phyloP scores from a whole-genome alignment of 805 yeast genomes.

The Priceomyces fermenticarens region DNA sequence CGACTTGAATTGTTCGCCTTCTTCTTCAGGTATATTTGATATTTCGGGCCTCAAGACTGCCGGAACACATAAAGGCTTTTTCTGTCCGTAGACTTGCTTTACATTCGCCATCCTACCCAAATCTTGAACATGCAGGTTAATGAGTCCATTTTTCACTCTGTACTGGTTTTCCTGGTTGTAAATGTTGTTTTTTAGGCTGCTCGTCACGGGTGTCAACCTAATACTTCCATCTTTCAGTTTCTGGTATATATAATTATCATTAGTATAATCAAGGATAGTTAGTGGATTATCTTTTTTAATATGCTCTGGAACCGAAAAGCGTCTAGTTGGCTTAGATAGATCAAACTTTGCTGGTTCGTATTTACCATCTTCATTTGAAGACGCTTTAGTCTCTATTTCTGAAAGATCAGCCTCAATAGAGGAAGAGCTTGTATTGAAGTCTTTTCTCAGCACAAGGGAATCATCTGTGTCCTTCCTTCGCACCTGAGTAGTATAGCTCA shows the following conservation, averaged over 20 bases:
- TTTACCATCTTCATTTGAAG: constrained; percentile 4
- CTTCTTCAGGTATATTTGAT: not conserved
- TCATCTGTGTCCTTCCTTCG: constrained; percentile 1
- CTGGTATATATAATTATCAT: constrained; percentile 20
- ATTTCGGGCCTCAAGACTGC: constrained; percentile 47
- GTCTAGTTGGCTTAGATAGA: constrained; percentile 35
- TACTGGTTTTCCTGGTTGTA: constrained; percentile 15
- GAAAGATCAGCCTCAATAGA: constrained; percentile 1
- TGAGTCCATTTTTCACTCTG: constrained; percentile 4
- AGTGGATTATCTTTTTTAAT: constrained; percentile 3
- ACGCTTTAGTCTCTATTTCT: constrained; percentile 3
- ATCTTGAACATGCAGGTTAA: constrained; percentile 1
- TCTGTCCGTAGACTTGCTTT: constrained; percentile 46
- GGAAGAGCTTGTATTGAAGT: not conserved
- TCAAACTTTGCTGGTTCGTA: constrained; percentile 50
- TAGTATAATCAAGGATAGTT: constrained; percentile 15
- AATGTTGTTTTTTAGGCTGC: constrained; percentile 19
- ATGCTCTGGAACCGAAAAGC: constrained; percentile 25
- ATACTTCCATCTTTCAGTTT: constrained; percentile 12
- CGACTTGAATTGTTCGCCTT: not conserved
- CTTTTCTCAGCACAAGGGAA: not conserved
- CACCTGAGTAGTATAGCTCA: constrained; percentile 22
- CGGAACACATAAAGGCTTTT: constrained; percentile 48
- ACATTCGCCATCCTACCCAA: constrained; percentile 11
- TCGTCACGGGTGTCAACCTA: constrained; percentile 18